phyloP scores from a whole-genome alignment of 805 yeast species.

The Yamadazyma philogaea region DNA sequence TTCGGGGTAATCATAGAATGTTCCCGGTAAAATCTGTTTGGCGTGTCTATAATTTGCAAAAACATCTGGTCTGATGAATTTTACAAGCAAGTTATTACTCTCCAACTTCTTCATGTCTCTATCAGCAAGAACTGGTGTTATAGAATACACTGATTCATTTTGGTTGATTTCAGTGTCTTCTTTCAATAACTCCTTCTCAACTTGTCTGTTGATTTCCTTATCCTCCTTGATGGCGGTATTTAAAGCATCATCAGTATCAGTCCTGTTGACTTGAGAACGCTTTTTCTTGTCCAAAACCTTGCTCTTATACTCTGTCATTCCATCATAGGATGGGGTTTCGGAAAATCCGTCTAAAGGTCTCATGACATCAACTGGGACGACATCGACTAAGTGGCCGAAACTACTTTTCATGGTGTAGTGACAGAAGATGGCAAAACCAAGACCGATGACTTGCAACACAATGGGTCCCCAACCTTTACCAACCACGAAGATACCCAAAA shows the following conservation, averaged over 20 bases:
- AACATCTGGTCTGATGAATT: conserved; percentile 57
- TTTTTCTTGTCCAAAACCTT: conserved; percentile 25
- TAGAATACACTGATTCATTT: conserved; percentile 10
- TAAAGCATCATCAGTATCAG: conserved; percentile 5
- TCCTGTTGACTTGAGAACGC: background rate
- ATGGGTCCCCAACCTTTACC: conserved; percentile 96
- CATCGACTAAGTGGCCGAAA: conserved; percentile 56
- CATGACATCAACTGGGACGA: conserved; percentile 72
- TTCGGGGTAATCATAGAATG: conserved; percentile 33
- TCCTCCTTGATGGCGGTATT: conserved; percentile 17
- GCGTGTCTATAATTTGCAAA: conserved; percentile 45
- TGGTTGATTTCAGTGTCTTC: conserved; percentile 14
- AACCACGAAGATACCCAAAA: conserved; percentile 82
- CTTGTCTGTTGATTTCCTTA: conserved; percentile 16
- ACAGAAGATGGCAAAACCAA: conserved; percentile 63
- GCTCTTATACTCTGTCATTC: conserved; percentile 31
- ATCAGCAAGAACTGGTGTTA: conserved; percentile 67
- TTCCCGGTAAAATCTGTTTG: conserved; percentile 32
- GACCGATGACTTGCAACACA: conserved; percentile 64
- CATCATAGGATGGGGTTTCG: conserved; percentile 54
- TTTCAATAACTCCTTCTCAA: conserved; percentile 20
- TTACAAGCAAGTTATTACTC: conserved; percentile 43
- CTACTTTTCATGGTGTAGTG: conserved; percentile 66
- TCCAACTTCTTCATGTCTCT: conserved; percentile 45
- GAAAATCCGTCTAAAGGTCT: conserved; percentile 69